phyloP scores from a whole-genome alignment of 2,329 filamentous ascomycete genomes.

The Ophiocordyceps camponoti-floridani region DNA sequence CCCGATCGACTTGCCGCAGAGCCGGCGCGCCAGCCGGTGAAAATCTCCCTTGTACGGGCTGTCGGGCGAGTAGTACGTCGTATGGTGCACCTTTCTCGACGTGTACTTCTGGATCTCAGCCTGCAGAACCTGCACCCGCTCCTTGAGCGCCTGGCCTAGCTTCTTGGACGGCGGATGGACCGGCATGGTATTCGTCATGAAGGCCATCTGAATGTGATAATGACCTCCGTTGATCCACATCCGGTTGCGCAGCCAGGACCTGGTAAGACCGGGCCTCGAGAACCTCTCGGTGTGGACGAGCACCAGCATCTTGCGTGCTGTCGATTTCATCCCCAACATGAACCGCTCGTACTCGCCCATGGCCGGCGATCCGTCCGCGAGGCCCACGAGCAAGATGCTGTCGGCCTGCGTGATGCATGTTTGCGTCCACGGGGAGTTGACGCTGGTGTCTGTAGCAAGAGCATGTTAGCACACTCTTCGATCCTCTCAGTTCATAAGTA shows the following conservation, averaged over 20 bases:
- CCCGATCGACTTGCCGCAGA: conserved; percentile 89
- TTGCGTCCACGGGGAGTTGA: conserved; percentile 95
- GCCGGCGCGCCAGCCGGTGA: conserved; percentile 70
- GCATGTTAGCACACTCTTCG: too few relatives aligned
- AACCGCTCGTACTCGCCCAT: conserved; percentile 97
- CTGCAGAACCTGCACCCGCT: conserved; percentile 83
- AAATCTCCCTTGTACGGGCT: conserved; percentile 94
- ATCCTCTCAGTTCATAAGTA: not conserved
- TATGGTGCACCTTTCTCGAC: conserved; percentile 75
- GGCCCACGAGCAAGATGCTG: conserved; percentile 79
- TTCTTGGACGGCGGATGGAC: conserved; percentile 58
- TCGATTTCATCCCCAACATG: conserved; percentile 91
- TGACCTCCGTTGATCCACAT: conserved; percentile 98
- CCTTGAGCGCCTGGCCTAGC: conserved; percentile 73
- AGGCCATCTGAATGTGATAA: conserved; percentile 93
- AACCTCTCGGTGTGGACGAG: conserved; percentile 80
- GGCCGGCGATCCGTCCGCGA: conserved; percentile 75
- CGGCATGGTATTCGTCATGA: conserved; percentile 58
- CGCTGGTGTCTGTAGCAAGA: conserved; percentile 55
- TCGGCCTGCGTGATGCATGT: conserved; percentile 96
- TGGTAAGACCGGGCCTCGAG: conserved; percentile 65
- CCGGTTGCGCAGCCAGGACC: conserved; percentile 79
- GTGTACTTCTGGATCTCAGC: conserved; percentile 98
- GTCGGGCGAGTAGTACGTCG: conserved; percentile 76
- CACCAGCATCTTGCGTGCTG: conserved; percentile 81